These are phyloP conservation scores for Blumeria graminis DNA, from an alignment of 2,329 filamentous ascomycete species.

Conservation along the genomic window DNA sequence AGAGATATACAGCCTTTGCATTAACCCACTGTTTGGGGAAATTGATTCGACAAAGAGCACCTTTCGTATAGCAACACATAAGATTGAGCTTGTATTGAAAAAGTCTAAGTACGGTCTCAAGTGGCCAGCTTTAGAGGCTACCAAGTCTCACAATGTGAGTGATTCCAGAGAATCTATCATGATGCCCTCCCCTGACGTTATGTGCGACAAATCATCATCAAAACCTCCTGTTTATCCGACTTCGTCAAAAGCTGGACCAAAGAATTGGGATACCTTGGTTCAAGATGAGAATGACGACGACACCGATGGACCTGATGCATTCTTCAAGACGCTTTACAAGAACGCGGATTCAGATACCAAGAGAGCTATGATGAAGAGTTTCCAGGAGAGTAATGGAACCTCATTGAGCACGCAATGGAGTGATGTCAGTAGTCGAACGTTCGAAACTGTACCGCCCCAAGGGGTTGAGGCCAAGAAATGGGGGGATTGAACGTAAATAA, in stretches of 20 bases:
- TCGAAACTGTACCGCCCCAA: constrained; percentile 51
- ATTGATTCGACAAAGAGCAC: constrained; percentile 38
- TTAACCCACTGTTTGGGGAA: constrained; percentile 41
- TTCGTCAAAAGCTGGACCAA: constrained; percentile 59
- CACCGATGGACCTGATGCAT: constrained; percentile 45
- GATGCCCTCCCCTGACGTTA: constrained; percentile 4
- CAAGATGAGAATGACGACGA: constrained; percentile 28
- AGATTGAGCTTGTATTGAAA: constrained; percentile 51
- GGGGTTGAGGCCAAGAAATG: constrained; percentile 59
- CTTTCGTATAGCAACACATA: constrained; percentile 45
- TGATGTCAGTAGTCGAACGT: constrained; percentile 47
- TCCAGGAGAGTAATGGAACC: constrained; percentile 80
- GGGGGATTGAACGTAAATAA: constrained; percentile 10
- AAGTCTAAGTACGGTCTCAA: constrained; percentile 33
- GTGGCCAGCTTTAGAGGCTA: constrained; percentile 12
- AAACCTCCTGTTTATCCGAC: constrained; percentile 50
- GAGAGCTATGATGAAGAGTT: constrained; percentile 96
- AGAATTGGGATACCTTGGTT: constrained; percentile 75
- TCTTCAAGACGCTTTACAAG: constrained; percentile 81
- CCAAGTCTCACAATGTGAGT: constrained; percentile 4
- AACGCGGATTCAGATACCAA: constrained; percentile 53
- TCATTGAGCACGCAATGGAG: constrained; percentile 78
- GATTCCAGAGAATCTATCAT: neutral
- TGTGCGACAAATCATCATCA: constrained; percentile 5
- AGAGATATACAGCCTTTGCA: constrained; percentile 31